Conservation (phyloP, 106 monocot species). For the Acanthochlamys bracteata region DNA sequence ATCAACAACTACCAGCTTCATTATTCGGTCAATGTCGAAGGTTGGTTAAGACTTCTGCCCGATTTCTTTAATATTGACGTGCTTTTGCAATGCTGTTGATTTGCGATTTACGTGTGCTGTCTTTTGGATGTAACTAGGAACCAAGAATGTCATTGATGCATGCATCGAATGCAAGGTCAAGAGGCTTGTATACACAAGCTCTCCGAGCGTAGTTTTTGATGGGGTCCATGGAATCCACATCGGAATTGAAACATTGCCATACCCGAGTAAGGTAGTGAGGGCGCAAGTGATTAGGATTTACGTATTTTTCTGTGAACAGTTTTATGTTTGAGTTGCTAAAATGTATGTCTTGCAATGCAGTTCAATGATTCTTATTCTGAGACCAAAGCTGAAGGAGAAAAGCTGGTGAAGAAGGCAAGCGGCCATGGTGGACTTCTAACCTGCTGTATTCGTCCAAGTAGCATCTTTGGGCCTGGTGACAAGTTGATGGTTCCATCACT, state of each 20-base stretch:
- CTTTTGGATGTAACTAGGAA: conserved; percentile 41
- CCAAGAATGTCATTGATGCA: conserved; percentile 91
- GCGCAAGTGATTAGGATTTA: neutral
- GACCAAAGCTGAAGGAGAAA: conserved; percentile 95
- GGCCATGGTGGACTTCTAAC: conserved; percentile 76
- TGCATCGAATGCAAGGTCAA: conserved; percentile 89
- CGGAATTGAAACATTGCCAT: conserved; percentile 69
- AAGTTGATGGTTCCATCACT: conserved; percentile 78
- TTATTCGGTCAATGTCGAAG: conserved; percentile 92
- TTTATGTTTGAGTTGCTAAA: neutral
- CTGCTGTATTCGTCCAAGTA: conserved; percentile 93
- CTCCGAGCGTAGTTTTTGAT: conserved; percentile 96
- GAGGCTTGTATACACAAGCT: conserved; percentile 89
- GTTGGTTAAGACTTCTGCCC: conserved; percentile 25
- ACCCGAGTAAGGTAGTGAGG: conserved; percentile 60
- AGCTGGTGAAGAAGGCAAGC: conserved; percentile 77
- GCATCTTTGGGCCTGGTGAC: conserved; percentile 98
- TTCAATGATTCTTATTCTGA: conserved; percentile 98
- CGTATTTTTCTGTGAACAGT: neutral
- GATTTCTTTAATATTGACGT: neutral
- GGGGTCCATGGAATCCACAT: conserved; percentile 75
- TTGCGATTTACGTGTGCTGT: too few relatives aligned
- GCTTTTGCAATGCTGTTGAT: neutral
- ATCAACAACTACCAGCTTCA: conserved; percentile 95
- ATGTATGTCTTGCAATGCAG: conserved; percentile 18